Evolutionary conservation across 73 alveolate species (phyloP).

Genomic region (Stentor coeruleus): DNA sequence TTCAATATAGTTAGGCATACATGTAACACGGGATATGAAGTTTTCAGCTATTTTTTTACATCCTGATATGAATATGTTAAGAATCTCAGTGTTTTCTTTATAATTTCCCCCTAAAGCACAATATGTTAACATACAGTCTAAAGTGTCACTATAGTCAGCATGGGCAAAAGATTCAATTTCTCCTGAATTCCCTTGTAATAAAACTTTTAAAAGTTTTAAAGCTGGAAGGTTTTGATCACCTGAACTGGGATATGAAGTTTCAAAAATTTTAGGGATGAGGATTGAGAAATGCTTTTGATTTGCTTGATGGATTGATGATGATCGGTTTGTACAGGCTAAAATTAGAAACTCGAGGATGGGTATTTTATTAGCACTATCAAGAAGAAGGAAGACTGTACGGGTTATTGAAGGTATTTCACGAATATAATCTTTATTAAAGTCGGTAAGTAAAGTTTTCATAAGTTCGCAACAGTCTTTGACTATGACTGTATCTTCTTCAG

Average conservation of each 20-base stretch:
- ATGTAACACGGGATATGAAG: neutral
- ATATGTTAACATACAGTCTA: neutral
- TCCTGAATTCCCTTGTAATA: neutral
- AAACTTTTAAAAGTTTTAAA: neutral
- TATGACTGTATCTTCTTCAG: neutral
- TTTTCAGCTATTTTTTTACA: neutral
- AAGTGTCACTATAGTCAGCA: neutral
- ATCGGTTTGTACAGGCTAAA: neutral
- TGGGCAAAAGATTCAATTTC: neutral
- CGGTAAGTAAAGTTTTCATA: neutral
- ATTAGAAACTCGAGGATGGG: neutral
- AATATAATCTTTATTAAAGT: neutral
- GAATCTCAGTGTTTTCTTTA: neutral
- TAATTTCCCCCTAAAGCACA: neutral
- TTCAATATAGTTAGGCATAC: constrained; percentile 12
- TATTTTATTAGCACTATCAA: neutral
- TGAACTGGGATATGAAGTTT: neutral
- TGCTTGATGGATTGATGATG: too few species aligned
- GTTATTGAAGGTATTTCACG: neutral
- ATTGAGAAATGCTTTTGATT: neutral
- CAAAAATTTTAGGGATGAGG: neutral
- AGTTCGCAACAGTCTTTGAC: neutral
- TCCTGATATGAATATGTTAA: neutral
- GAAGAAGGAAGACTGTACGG: neutral
- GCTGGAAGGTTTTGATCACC: neutral